A percentile compares a stretch with the other conserved stretches of the same genome.
Evolutionary conservation across 305 asterid genomes (phyloP).

Genomic region (Nicotiana rustica): DNA sequence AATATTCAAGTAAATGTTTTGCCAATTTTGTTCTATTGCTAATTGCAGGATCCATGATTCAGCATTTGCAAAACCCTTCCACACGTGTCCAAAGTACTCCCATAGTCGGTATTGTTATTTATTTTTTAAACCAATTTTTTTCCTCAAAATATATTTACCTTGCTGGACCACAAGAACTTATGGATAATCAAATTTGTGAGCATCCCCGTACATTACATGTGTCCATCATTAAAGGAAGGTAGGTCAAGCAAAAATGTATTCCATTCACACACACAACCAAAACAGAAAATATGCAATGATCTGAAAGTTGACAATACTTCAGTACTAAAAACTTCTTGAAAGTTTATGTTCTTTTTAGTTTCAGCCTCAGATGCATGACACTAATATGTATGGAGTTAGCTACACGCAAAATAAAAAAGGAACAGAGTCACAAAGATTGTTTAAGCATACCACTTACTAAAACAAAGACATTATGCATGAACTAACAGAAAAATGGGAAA

Average conservation of each 20-base stretch:
- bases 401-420: neutral
- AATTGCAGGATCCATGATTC: neutral
- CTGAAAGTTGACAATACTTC: neutral
- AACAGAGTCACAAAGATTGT: neutral
- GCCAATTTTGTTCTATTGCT: neutral
- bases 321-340: neutral
- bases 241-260: neutral
- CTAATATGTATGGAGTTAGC: neutral
- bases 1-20: neutral
- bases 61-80: neutral
- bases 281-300: neutral
- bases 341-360: neutral
- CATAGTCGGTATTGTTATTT: neutral
- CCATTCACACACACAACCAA: neutral
- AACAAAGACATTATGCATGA: neutral
- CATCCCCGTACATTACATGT: neutral
- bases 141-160: neutral
- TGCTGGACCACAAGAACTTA: neutral
- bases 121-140: neutral
- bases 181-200: neutral
- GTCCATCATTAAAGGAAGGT: neutral
- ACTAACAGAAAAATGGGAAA: constrained; percentile 21
- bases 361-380: neutral
- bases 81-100: neutral
- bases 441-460: neutral